These are phyloP conservation scores for Rhodomyrtus psidioides DNA, from an alignment of 441 rosid genomes.

Conservation along the genomic window DNA sequence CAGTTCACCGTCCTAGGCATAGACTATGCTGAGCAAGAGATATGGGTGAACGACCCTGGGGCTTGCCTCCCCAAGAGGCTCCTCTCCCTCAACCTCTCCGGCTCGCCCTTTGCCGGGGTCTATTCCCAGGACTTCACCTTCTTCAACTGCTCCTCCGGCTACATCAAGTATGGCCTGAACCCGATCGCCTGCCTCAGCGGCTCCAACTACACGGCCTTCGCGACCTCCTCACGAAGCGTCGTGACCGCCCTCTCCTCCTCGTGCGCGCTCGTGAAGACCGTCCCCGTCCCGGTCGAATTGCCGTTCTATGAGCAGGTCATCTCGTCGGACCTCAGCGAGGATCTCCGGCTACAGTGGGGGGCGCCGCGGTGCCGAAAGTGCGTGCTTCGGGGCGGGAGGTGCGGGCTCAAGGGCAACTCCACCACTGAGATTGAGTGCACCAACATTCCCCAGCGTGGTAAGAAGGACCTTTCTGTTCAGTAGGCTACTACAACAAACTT, in stretches of 20 bases:
- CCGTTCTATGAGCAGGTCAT: constrained; percentile 38
- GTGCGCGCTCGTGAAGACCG: constrained; percentile 25
- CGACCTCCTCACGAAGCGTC: constrained; percentile 34
- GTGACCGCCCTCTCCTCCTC: constrained; percentile 9
- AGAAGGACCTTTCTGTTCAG: background rate
- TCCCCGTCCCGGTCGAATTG: constrained; percentile 44
- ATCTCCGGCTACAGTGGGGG: constrained; percentile 53
- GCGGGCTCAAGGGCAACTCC: constrained; percentile 27
- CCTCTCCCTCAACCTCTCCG: constrained; percentile 38
- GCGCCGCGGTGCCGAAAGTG: constrained; percentile 46
- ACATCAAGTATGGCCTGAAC: constrained; percentile 12
- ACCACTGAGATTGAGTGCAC: constrained; percentile 32
- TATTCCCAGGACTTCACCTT: constrained; percentile 34
- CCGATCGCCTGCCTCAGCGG: constrained; percentile 54
- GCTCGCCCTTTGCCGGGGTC: constrained; percentile 32
- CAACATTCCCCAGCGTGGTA: constrained; percentile 31
- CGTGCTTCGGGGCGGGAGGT: constrained; percentile 19
- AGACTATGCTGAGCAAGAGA: constrained; percentile 43
- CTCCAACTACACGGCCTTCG: constrained; percentile 35
- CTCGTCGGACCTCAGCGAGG: constrained; percentile 42
- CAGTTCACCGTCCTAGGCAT: constrained; percentile 36
- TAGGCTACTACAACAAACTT: background rate
- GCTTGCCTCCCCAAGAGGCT: constrained; percentile 44
- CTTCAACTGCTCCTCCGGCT: constrained; percentile 45
- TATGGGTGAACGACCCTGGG: constrained; percentile 42